These are phyloP conservation scores for Luzula sylvatica DNA, from an alignment of 176 grass and related monocot genomes.

Conservation along the genomic window DNA sequence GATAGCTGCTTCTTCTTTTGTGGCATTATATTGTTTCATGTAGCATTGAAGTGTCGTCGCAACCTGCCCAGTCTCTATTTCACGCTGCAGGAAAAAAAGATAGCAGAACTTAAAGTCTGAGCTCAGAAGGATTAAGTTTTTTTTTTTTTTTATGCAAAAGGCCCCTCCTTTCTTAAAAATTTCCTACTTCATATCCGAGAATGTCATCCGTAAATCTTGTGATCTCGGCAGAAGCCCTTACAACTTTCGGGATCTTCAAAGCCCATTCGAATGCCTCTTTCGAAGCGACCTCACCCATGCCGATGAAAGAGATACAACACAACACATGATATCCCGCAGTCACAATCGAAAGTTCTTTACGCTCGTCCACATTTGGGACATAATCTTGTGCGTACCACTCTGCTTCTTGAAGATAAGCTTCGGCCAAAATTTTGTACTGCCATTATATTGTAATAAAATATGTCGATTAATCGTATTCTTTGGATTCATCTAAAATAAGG, in stretches of 20 bases:
- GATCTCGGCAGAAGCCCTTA: slow-evolving; percentile 6
- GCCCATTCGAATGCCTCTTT: slow-evolving; percentile 33
- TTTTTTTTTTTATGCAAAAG: too few species aligned
- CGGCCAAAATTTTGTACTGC: slow-evolving; percentile 12
- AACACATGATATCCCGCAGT: neutral
- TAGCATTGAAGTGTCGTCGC: neutral
- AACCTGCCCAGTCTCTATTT: neutral
- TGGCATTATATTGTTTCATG: slow-evolving; percentile 2
- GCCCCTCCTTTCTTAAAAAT: too few species aligned
- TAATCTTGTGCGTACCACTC: slow-evolving; percentile 28
- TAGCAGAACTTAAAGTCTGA: too few species aligned
- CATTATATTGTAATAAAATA: neutral
- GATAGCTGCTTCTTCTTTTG: slow-evolving; percentile 2
- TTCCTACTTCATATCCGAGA: slow-evolving; percentile 13
- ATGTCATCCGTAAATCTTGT: slow-evolving; percentile 33
- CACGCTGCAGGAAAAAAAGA: slow-evolving; percentile 1
- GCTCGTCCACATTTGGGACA: slow-evolving; percentile 17
- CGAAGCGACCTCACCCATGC: slow-evolving; percentile 34
- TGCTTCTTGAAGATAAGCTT: slow-evolving; percentile 18
- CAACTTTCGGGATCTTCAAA: neutral
- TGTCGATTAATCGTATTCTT: neutral
- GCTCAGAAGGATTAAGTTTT: too few species aligned
- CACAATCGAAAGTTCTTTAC: slow-evolving; percentile 10
- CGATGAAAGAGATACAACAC: slow-evolving; percentile 5
- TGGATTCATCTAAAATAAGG: neutral